These are phyloP conservation scores for Rutstroemia sydowiana DNA, from an alignment of 2,329 filamentous ascomycete genomes.

Conservation along the genomic window DNA sequence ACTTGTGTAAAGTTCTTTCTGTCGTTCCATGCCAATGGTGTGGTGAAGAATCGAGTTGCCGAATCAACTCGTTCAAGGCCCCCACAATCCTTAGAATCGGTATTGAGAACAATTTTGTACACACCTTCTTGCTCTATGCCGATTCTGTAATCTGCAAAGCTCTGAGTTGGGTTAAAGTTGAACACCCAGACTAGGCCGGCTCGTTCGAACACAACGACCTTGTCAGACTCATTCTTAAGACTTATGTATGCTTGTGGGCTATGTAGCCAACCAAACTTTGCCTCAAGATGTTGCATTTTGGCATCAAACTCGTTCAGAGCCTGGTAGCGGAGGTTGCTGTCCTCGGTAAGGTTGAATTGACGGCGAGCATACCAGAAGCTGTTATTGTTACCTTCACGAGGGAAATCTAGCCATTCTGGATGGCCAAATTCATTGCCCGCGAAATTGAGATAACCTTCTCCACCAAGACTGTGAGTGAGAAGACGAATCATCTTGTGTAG, in stretches of 20 bases:
- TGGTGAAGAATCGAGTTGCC: slow-evolving; percentile 85
- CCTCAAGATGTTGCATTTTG: slow-evolving; percentile 81
- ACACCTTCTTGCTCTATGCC: slow-evolving; percentile 79
- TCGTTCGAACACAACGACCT: slow-evolving; percentile 92
- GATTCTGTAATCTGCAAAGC: slow-evolving; percentile 87
- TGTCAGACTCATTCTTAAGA: slow-evolving; percentile 88
- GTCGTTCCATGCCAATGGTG: slow-evolving; percentile 81
- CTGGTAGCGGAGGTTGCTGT: slow-evolving; percentile 75
- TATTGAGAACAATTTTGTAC: slow-evolving; percentile 79
- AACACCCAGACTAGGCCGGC: slow-evolving; percentile 88
- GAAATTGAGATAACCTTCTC: slow-evolving; percentile 97
- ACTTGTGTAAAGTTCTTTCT: slow-evolving; percentile 87
- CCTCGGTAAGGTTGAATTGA: slow-evolving; percentile 88
- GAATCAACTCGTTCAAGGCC: slow-evolving; percentile 73
- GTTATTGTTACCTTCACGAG: slow-evolving; percentile 84
- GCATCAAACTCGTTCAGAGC: slow-evolving; percentile 92
- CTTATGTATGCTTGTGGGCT: slow-evolving; percentile 83
- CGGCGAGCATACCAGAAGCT: slow-evolving; percentile 92
- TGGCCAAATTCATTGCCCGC: slow-evolving; percentile 99
- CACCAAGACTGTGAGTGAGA: slow-evolving; percentile 82
- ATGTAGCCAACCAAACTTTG: slow-evolving; percentile 86
- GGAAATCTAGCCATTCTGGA: slow-evolving; percentile 98
- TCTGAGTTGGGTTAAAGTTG: slow-evolving; percentile 83
- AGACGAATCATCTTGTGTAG: slow-evolving; percentile 98
- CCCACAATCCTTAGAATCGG: slow-evolving; percentile 69